Evolutionary conservation across 352 stramenopile species (phyloP).

Genomic region (Globisporangium carolinianum): DNA sequence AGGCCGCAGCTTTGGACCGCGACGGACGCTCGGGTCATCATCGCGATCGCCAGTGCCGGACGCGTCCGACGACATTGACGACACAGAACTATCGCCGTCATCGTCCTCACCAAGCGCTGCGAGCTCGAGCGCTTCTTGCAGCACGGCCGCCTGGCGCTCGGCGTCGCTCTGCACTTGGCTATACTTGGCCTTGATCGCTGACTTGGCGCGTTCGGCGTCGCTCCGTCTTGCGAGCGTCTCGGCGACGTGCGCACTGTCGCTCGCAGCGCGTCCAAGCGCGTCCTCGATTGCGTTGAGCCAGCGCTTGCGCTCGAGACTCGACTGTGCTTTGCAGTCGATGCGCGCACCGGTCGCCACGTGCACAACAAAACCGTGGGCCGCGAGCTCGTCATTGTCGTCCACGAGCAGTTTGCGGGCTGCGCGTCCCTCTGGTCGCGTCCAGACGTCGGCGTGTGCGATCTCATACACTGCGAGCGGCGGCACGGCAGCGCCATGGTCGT

Average conservation of each 20-base stretch:
- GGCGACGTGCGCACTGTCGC: constrained; percentile 28
- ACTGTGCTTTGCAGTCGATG: constrained; percentile 49
- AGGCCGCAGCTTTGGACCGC: constrained; percentile 6
- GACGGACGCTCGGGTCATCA: too few species aligned
- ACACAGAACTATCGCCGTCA: neutral
- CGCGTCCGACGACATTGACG: constrained; percentile 1
- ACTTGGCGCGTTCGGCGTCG: constrained; percentile 28
- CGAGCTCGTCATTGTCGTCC: constrained; percentile 14
- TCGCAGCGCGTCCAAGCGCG: constrained; percentile 20
- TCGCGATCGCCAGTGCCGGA: neutral
- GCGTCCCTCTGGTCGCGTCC: constrained; percentile 3
- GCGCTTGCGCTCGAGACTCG: constrained; percentile 57
- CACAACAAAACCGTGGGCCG: constrained; percentile 19
- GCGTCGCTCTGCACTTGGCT: constrained; percentile 42
- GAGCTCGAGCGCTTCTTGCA: constrained; percentile 41
- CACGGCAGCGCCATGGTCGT: neutral
- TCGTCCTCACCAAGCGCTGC: constrained; percentile 18
- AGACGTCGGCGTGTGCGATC: constrained; percentile 21
- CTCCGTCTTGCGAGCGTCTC: constrained; percentile 29
- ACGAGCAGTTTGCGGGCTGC: constrained; percentile 1
- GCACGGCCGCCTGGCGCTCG: constrained; percentile 31
- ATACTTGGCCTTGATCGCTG: constrained; percentile 47
- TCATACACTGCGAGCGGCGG: constrained; percentile 51
- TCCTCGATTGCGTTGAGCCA: constrained; percentile 68
- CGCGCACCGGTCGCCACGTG: constrained; percentile 19